phyloP scores from a whole-genome alignment of 352 stramenopile genomes.

The Globisporangium abappressorium region DNA sequence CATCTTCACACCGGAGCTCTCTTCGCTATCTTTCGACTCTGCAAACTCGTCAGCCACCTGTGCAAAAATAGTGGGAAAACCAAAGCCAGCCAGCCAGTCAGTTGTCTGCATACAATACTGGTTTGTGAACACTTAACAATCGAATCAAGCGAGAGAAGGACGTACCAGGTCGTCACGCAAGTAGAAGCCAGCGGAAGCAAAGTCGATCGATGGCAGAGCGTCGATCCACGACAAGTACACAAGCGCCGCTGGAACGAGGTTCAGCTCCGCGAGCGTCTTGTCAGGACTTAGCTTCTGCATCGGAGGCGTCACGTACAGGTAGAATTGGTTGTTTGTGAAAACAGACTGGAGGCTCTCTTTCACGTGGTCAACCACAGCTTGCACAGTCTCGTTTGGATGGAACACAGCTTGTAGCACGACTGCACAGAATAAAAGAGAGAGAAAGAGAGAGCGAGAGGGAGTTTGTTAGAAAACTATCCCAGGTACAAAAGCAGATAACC shows the following conservation, averaged over 20 bases:
- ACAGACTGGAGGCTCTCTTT: constrained; percentile 37
- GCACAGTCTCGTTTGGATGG: constrained; percentile 75
- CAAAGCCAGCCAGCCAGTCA: neutral
- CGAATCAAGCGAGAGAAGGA: neutral
- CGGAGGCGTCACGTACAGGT: constrained; percentile 79
- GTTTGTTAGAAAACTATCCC: neutral
- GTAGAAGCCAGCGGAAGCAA: constrained; percentile 41
- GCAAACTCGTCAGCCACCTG: constrained; percentile 34
- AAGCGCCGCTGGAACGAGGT: constrained; percentile 74
- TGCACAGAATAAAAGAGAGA: constrained; percentile 14
- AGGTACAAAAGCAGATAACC: neutral
- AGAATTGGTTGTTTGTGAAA: constrained; percentile 38
- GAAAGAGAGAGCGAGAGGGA: neutral
- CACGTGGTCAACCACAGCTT: constrained; percentile 69
- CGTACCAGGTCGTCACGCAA: constrained; percentile 56
- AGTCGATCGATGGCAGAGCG: constrained; percentile 18
- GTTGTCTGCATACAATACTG: neutral
- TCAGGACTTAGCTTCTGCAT: constrained; percentile 52
- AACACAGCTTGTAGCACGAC: constrained; percentile 80
- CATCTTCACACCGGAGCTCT: constrained; percentile 21
- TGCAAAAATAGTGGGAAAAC: neutral
- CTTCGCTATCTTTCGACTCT: constrained; percentile 37
- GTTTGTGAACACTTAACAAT: neutral
- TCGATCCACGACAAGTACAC: constrained; percentile 75
- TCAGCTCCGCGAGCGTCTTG: constrained; percentile 66